A percentile compares a stretch with the other conserved stretches of the same genome.
These are phyloP conservation scores for Suillus discolor DNA, from an alignment of 768 basidiomycete species.

Conservation along the genomic window DNA sequence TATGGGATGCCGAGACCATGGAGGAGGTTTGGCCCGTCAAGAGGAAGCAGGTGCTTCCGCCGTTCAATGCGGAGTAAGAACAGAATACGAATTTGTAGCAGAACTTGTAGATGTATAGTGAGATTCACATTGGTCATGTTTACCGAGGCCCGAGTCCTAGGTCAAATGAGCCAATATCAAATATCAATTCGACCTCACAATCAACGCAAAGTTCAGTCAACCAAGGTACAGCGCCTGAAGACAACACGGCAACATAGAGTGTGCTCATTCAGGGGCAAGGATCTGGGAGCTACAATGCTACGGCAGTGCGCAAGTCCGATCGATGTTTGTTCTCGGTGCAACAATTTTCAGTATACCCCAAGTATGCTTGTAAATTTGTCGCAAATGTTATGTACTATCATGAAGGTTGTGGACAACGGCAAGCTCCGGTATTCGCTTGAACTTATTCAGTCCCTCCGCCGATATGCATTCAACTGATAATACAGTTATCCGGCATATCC, in stretches of 20 bases:
- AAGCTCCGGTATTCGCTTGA: background rate
- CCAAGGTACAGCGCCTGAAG: background rate
- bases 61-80: slow-evolving; percentile 52
- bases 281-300: too few relatives aligned
- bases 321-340: too few relatives aligned
- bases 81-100: background rate
- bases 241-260: background rate
- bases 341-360: too few relatives aligned
- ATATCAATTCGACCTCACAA: background rate
- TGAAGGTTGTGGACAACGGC: too few relatives aligned
- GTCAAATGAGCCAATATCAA: background rate
- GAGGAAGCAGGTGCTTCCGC: slow-evolving; percentile 54
- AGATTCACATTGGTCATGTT: background rate
- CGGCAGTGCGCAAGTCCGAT: too few relatives aligned
- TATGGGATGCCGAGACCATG: slow-evolving; percentile 71
- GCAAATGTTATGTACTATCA: too few relatives aligned
- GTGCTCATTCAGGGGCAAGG: too few relatives aligned
- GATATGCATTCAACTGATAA: slow-evolving; percentile 16
- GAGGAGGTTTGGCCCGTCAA: slow-evolving; percentile 72
- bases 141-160: background rate
- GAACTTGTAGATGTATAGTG: background rate
- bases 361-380: too few relatives aligned
- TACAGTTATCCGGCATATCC: slow-evolving; percentile 37
- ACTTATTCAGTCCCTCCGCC: background rate
- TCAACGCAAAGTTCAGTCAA: background rate